Base-by-base conservation (phyloP, 1,284 basidiomycete species). In the Ganoderma sinense region DNA sequence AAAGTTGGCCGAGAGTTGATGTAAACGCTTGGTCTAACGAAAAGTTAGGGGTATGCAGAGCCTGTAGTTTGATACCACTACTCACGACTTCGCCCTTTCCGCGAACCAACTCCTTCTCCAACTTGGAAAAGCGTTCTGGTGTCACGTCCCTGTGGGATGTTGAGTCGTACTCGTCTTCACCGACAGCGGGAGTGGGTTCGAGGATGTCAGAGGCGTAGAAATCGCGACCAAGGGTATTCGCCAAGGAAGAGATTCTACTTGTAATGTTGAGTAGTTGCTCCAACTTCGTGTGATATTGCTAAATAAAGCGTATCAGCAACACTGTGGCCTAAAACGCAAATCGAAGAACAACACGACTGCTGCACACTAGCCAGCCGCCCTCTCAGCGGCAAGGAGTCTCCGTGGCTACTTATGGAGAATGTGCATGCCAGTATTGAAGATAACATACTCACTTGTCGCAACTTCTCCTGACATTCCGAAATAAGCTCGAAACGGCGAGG, bases 11-110 rank as follows among this genome's bases (percentile, higher is more conserved):
- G 88, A 88, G n/a, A 96, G 83, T 65, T 90, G 85, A 56, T 85
- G 82, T 39, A 93, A 83, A 43, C 94, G 89, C 78, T 91, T 93
- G 45, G 84, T 81, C 93, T 94, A 16, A 23, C 16, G 23, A 61
- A n/a, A 14, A 43, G 13, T 61, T n/a, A 61, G 59, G 73, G 40
- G 40, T 6, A 26, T 62, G 36, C 45, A 33, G 23, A 62, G 36
- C 36, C 16, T 23, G 6, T 8, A 23, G 45, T 26, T 26, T 16
- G 18, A 13, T 2, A 23, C 16, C 13, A 0, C 6, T 8, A 84
- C 92, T 78, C 75, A 94, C 92, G 56, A 94, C 86, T 86, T 96
- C 94, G 18, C 86, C 85, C 79, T 95, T 94, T 20, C 92, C 94
- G 65, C 91, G 84, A 4, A 92, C 88, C 23, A 95, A 85, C 76